These are phyloP conservation scores for Cyclaneusma minus DNA, from an alignment of 2,329 filamentous ascomycete genomes.

Conservation along the genomic window DNA sequence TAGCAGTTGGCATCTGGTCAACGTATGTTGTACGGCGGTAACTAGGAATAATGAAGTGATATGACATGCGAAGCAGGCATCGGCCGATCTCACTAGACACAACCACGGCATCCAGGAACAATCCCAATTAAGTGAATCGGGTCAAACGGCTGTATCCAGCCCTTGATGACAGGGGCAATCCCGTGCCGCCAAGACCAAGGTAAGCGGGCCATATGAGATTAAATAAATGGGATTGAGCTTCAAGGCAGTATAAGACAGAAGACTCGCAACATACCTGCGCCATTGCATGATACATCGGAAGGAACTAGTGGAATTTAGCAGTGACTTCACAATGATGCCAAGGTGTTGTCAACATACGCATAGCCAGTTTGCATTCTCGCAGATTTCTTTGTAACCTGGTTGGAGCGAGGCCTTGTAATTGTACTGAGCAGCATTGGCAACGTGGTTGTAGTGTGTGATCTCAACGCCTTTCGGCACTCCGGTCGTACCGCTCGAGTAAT, in stretches of 20 bases:
- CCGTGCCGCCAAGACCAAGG: too few species aligned
- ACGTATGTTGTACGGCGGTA: constrained; percentile 19
- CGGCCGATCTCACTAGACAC: too few species aligned
- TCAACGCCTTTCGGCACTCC: constrained; percentile 73
- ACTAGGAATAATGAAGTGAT: too few species aligned
- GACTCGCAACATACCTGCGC: too few species aligned
- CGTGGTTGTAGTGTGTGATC: constrained; percentile 63
- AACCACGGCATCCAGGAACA: too few species aligned
- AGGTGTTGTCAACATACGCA: constrained; percentile 9
- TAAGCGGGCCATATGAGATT: too few species aligned
- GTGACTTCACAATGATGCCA: constrained; percentile 2
- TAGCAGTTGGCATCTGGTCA: constrained; percentile 28
- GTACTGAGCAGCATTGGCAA: constrained; percentile 52
- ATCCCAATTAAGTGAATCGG: too few species aligned
- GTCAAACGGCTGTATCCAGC: too few species aligned
- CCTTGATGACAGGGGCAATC: too few species aligned
- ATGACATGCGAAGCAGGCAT: too few species aligned
- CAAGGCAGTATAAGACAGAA: too few species aligned
- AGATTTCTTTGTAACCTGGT: constrained; percentile 24
- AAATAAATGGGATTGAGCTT: not conserved
- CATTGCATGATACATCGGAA: constrained; percentile 65
- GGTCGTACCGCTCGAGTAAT: constrained; percentile 69
- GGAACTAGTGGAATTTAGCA: constrained; percentile 40
- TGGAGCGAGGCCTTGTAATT: constrained; percentile 29
- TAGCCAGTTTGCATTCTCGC: constrained; percentile 10